Evolutionary conservation across 805 yeast genomes (phyloP).

Genomic region (Cyberlindnera mycetangii): DNA sequence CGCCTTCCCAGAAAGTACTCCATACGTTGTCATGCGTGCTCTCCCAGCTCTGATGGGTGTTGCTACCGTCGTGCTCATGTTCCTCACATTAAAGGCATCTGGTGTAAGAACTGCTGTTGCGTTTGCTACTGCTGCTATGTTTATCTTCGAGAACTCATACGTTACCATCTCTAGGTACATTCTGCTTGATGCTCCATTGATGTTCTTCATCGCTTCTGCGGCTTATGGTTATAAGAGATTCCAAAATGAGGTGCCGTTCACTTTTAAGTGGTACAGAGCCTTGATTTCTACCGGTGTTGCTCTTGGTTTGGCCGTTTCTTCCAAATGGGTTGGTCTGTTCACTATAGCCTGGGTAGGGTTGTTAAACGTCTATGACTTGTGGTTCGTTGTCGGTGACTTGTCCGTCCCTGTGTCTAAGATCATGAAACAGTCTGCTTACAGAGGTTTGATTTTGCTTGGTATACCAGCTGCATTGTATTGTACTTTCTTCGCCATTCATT

Average conservation of each 20-base stretch:
- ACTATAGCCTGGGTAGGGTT: conserved; percentile 77
- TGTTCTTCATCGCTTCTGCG: conserved; percentile 74
- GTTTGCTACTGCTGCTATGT: conserved; percentile 49
- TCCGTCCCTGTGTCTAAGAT: conserved; percentile 43
- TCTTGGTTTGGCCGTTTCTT: conserved; percentile 69
- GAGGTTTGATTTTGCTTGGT: conserved; percentile 54
- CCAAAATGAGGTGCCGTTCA: conserved; percentile 61
- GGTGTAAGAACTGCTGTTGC: conserved; percentile 71
- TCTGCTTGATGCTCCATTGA: conserved; percentile 69
- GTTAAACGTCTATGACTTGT: conserved; percentile 56
- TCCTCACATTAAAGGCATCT: conserved; percentile 66
- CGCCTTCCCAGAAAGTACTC: conserved; percentile 51
- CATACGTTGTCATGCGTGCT: conserved; percentile 67
- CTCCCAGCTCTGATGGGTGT: conserved; percentile 69
- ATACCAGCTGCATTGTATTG: conserved; percentile 57
- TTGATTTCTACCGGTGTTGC: conserved; percentile 62
- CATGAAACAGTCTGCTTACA: conserved; percentile 43
- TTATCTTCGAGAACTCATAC: conserved; percentile 63
- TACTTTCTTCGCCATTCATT: conserved; percentile 60
- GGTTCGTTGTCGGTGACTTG: conserved; percentile 75
- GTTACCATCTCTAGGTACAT: conserved; percentile 75
- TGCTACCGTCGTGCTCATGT: conserved; percentile 61
- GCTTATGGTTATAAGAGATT: conserved; percentile 63
- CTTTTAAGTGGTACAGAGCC: conserved; percentile 55
- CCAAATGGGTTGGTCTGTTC: conserved; percentile 85